These are phyloP conservation scores for Yarrowia bubula DNA, from an alignment of 805 yeast genomes.

Conservation along the genomic window DNA sequence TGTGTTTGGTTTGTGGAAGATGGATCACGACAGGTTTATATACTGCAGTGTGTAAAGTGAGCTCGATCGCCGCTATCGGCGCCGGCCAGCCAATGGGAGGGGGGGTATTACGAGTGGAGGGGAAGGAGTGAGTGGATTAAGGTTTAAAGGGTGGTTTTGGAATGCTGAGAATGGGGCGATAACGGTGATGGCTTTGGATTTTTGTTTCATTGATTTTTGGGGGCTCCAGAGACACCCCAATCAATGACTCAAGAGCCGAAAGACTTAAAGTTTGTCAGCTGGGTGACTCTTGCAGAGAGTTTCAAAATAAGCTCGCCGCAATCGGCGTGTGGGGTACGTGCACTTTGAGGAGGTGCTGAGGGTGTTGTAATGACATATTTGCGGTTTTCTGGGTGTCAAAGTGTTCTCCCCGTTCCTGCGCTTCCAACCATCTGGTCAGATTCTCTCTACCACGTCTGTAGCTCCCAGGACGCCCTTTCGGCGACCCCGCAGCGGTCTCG, in stretches of 20 bases:
- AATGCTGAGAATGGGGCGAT: background rate
- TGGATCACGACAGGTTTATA: background rate
- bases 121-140: background rate
- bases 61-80: constrained; percentile 27
- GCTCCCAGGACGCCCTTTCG: background rate
- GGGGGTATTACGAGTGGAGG: background rate
- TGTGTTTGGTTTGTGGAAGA: background rate
- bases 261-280: constrained; percentile 1
- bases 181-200: background rate
- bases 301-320: background rate
- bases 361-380: background rate
- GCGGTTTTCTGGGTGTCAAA: background rate
- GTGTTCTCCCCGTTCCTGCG: background rate
- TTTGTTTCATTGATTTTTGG: too few species aligned
- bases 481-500: constrained; percentile 11
- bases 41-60: background rate
- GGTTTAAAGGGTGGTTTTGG: background rate
- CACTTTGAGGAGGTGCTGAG: background rate
- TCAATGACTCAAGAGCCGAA: background rate
- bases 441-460: background rate
- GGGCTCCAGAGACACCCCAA: background rate
- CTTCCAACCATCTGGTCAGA: background rate
- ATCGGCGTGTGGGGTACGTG: constrained; percentile 24
- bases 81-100: background rate
- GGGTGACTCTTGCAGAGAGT: constrained; percentile 10